Base-by-base conservation (phyloP, 2,329 filamentous ascomycete genomes). In the Colletotrichum paranaense region DNA sequence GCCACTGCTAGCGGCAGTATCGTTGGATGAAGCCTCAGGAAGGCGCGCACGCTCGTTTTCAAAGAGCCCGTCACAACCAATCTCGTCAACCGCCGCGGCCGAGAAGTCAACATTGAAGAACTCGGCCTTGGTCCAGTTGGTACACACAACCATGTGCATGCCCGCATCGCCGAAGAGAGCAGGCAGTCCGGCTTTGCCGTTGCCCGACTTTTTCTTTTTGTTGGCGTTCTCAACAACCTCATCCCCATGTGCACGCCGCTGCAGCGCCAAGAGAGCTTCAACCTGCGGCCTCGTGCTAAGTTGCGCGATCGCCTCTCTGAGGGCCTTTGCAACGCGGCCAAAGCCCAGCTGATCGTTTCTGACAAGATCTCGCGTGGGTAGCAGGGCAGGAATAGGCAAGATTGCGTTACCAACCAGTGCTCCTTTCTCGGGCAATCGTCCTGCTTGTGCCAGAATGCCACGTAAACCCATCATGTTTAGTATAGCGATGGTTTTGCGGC, bases 211-310 rank as follows among this genome's bases (percentile, higher is more conserved):
- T 32, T 59, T 59, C 30, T 59, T 59, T 11, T 38, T 38, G n/a
- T 26, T 30, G n/a, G 4, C 30, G 22, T 59, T n/a, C 19, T 42
- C 8, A 24, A 19, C 22, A 6, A 16, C 30, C 24, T 38, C n/a
- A n/a, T 24, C 32, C 14, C 30, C 57, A 9, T 59, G 32, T 14
- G 30, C 35, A 38, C 57, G 57, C 32, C 57, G 57, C 30, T 59
- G 57, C 11, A 59, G 32, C 22, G 57, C 30, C n/a, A 59, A 24
- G n/a, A 59, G 19, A 38, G 57, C 57, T 32, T 59, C 57, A 75
- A 75, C 30, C 62, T 70, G 76, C 79, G 64, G 75, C 81, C 64
- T 80, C 75, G 24, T 78, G 67, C 70, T 80, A 12, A 63, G 60
- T 16, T 63, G 60, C 46, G 12, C 28, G 8, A 59, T 59, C 19